These are phyloP conservation scores for Ligustrum vulgare DNA, from an alignment of 257 asterid genomes.

Conservation along the genomic window DNA sequence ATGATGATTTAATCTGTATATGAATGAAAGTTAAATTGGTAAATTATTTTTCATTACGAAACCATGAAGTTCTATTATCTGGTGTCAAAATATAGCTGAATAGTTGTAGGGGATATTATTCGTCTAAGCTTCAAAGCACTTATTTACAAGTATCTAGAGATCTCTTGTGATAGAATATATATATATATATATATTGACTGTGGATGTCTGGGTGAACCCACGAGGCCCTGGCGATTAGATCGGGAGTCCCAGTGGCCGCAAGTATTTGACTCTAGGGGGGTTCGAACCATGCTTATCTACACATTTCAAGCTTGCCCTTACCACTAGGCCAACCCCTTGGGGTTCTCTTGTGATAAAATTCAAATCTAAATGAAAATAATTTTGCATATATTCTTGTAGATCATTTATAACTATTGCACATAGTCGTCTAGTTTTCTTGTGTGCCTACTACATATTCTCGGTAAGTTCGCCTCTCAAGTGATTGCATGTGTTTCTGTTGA, in stretches of 20 bases:
- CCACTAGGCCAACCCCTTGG: no score
- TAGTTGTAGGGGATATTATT: not conserved
- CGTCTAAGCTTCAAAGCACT: not conserved
- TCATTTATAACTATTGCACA: not conserved
- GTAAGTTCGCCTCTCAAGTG: not conserved
- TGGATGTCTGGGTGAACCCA: no score
- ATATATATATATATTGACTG: no score
- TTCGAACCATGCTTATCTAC: no score
- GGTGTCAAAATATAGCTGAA: not conserved
- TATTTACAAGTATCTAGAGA: not conserved
- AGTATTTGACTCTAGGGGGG: no score
- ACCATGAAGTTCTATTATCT: not conserved
- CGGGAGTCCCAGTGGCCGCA: no score
- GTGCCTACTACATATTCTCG: not conserved
- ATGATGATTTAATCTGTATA: slow-evolving; percentile 22
- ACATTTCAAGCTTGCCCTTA: no score
- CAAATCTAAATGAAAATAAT: no score
- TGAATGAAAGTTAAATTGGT: slow-evolving; percentile 10
- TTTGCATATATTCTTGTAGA: not conserved
- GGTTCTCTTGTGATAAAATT: no score
- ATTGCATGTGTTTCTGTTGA: not conserved
- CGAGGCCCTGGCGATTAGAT: no score
- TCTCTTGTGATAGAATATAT: not conserved
- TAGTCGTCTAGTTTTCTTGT: not conserved
- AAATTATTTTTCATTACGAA: not conserved